A percentile compares a stretch with the other conserved stretches of the same genome.
Conservation (phyloP, 495 filamentous ascomycete genomes). For the Penicillium robsamsonii region DNA sequence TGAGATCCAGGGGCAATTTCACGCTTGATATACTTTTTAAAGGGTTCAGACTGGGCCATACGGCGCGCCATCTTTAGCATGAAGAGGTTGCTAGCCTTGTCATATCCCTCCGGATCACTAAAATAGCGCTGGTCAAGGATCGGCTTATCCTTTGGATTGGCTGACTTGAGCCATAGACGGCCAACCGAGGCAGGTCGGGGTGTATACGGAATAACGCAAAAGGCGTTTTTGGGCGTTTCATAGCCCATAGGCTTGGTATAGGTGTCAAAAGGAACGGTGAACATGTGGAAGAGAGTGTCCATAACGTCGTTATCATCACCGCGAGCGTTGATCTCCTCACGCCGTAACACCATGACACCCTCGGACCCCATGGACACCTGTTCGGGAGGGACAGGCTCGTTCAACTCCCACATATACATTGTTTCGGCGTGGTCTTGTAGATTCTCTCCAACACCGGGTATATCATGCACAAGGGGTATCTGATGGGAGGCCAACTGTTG, state of each 20-base stretch:
- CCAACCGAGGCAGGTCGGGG: constrained; percentile 72
- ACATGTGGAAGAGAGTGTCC: too few relatives aligned
- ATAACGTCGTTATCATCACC: constrained; percentile 57
- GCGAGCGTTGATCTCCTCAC: constrained; percentile 62
- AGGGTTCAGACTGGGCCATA: constrained; percentile 63
- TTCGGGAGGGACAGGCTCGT: constrained; percentile 68
- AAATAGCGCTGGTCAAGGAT: constrained; percentile 86
- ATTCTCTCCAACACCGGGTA: constrained; percentile 78
- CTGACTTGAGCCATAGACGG: constrained; percentile 65
- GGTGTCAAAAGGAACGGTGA: constrained; percentile 77
- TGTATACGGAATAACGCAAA: constrained; percentile 90
- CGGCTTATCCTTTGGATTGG: constrained; percentile 72
- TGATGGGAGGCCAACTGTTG: constrained; percentile 59
- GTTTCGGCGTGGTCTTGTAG: constrained; percentile 73
- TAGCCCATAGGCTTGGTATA: constrained; percentile 71
- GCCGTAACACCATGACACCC: constrained; percentile 77
- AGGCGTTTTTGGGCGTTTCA: constrained; percentile 68
- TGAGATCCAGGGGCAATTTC: constrained; percentile 74
- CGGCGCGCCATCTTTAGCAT: constrained; percentile 69
- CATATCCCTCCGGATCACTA: constrained; percentile 78
- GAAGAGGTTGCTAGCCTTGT: constrained; percentile 73
- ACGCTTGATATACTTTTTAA: constrained; percentile 73
- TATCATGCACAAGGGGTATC: constrained; percentile 67
- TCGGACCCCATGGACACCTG: constrained; percentile 85
- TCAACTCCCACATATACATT: constrained; percentile 82